Percentiles rank a stretch among this genome's conserved stretches.
Evolutionary conservation across 2,329 filamentous ascomycete genomes (phyloP).

Genomic region (Botrytis fragariae): DNA sequence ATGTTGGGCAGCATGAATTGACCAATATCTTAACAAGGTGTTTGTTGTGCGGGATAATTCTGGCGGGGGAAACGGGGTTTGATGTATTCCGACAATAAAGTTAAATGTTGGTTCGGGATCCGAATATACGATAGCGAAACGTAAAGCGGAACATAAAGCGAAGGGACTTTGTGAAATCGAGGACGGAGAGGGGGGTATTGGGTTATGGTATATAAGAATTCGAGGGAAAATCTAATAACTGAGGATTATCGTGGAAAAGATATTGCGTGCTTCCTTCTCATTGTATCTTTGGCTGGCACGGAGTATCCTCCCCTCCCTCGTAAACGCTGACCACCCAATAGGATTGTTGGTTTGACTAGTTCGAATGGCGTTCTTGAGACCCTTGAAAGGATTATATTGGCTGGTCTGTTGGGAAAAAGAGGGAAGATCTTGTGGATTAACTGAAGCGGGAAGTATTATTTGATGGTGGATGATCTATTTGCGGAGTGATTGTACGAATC

Average conservation of each 20-base stretch:
- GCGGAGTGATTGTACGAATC: background rate
- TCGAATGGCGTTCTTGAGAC: background rate
- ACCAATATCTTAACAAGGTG: background rate
- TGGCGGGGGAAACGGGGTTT: background rate
- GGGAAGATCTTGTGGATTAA: conserved; percentile 1
- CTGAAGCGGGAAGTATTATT: background rate
- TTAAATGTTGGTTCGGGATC: background rate
- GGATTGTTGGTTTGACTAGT: conserved; percentile 1
- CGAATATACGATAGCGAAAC: background rate
- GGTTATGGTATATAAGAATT: background rate
- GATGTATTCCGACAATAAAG: background rate
- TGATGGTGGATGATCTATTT: background rate
- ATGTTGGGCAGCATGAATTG: background rate
- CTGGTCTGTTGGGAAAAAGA: background rate
- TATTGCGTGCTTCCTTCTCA: conserved; percentile 11
- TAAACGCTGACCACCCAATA: conserved; percentile 11
- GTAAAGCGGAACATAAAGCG: background rate
- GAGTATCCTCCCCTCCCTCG: background rate
- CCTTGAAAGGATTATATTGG: conserved; percentile 2
- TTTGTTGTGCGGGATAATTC: background rate
- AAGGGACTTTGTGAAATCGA: background rate
- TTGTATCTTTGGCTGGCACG: background rate
- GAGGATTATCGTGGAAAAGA: background rate
- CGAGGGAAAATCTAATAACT: background rate
- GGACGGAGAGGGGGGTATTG: background rate